Conservation (phyloP, 768 basidiomycete species). For the Xerocomus spinulosus region DNA sequence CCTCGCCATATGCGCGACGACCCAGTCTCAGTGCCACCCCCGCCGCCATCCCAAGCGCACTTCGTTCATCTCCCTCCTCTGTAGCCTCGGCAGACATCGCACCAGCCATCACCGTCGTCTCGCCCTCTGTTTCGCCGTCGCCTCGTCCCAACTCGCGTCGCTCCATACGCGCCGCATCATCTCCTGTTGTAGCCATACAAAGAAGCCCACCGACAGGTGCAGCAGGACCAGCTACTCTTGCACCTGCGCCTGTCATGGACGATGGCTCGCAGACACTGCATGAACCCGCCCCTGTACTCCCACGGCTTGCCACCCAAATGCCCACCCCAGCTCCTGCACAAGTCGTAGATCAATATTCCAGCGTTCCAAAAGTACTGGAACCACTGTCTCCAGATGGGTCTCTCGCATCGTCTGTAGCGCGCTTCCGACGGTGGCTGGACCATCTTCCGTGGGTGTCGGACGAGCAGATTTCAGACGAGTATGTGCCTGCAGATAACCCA, state of each 20-base stretch:
- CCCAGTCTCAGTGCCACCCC: not conserved
- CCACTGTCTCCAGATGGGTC: constrained; percentile 7
- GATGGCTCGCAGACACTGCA: constrained; percentile 20
- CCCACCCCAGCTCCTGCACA: not conserved
- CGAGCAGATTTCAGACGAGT: constrained; percentile 40
- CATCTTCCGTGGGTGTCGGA: constrained; percentile 42
- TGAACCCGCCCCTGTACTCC: not conserved
- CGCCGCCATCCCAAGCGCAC: not conserved
- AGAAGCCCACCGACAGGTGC: not conserved
- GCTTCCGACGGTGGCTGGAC: constrained; percentile 35
- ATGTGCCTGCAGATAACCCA: constrained; percentile 35
- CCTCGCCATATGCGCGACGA: constrained; percentile 11
- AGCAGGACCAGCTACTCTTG: not conserved
- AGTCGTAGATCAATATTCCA: not conserved
- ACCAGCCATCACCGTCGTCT: constrained; percentile 14
- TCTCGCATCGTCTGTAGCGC: constrained; percentile 28
- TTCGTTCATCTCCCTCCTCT: not conserved
- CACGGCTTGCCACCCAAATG: not conserved
- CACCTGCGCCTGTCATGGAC: not conserved
- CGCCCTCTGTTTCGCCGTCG: constrained; percentile 12
- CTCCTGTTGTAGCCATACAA: not conserved
- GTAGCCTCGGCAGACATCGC: not conserved
- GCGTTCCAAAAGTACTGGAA: not conserved
- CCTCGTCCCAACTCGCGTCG: constrained; percentile 6
- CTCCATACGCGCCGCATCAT: not conserved